Evolutionary conservation across 768 basidiomycete genomes (phyloP).

Genomic region (Termitomyces eurrhizus): DNA sequence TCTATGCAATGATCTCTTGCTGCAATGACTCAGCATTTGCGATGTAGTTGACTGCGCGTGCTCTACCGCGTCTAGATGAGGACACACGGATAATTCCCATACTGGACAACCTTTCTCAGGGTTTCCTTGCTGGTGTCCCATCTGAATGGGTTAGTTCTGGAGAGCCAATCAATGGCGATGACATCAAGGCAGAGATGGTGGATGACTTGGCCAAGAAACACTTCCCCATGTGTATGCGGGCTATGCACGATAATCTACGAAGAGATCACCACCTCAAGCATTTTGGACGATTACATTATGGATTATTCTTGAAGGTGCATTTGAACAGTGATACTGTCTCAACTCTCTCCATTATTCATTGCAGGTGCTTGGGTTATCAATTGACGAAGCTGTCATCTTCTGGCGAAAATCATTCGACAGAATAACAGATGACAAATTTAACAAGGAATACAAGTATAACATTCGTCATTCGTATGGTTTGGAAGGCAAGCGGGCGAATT

Average conservation of each 20-base stretch:
- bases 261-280: constrained; percentile 88
- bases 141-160: constrained; percentile 70
- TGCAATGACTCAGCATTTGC: constrained; percentile 1
- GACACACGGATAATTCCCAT: constrained; percentile 89
- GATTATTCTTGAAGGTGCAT: constrained; percentile 87
- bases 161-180: constrained; percentile 45
- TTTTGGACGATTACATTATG: constrained; percentile 86
- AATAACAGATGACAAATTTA: constrained; percentile 91
- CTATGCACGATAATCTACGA: constrained; percentile 74
- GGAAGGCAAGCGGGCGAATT: constrained; percentile 93
- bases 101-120: constrained; percentile 87
- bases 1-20: not conserved
- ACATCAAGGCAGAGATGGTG: constrained; percentile 91
- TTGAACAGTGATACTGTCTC: constrained; percentile 1
- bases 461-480: constrained; percentile 93
- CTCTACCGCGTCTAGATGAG: constrained; percentile 89
- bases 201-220: constrained; percentile 83
- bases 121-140: constrained; percentile 87
- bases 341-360: not conserved
- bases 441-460: constrained; percentile 97
- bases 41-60: constrained; percentile 73
- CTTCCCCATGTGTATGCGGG: constrained; percentile 95
- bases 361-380: constrained; percentile 86
- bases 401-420: constrained; percentile 86
- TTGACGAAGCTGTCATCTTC: constrained; percentile 91